These are phyloP conservation scores for Phytophthora tubulina DNA, from an alignment of 352 stramenopile genomes.

Conservation along the genomic window DNA sequence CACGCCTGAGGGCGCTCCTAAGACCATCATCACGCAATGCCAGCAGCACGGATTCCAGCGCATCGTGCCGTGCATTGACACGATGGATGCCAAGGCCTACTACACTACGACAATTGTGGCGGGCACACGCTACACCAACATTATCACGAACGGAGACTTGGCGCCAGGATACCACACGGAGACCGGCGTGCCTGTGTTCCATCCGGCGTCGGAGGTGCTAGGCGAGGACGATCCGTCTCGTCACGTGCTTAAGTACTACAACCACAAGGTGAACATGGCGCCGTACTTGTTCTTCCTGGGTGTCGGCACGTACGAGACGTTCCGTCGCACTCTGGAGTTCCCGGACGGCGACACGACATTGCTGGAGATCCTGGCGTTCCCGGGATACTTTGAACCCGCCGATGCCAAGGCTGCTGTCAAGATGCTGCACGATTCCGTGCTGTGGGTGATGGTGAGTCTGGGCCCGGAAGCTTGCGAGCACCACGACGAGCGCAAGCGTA, in stretches of 20 bases:
- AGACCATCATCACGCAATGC: slow-evolving; percentile 87
- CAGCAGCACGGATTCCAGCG: slow-evolving; percentile 85
- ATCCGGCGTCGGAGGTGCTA: slow-evolving; percentile 61
- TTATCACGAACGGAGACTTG: slow-evolving; percentile 84
- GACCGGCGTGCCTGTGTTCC: slow-evolving; percentile 69
- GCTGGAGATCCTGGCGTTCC: slow-evolving; percentile 78
- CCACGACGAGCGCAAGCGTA: slow-evolving; percentile 74
- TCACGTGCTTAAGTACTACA: slow-evolving; percentile 83
- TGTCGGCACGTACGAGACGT: slow-evolving; percentile 83
- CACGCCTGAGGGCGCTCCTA: slow-evolving; percentile 67
- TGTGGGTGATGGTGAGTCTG: slow-evolving; percentile 80
- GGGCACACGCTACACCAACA: slow-evolving; percentile 81
- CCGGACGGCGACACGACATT: slow-evolving; percentile 78
- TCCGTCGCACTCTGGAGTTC: slow-evolving; percentile 76
- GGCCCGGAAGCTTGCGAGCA: slow-evolving; percentile 76
- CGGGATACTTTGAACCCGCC: slow-evolving; percentile 68
- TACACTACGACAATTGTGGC: slow-evolving; percentile 84
- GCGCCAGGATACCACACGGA: slow-evolving; percentile 71
- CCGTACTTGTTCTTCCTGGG: slow-evolving; percentile 86
- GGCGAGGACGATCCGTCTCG: slow-evolving; percentile 59
- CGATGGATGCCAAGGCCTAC: slow-evolving; percentile 85
- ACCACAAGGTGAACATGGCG: slow-evolving; percentile 88
- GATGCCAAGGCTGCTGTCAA: slow-evolving; percentile 76
- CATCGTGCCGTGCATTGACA: slow-evolving; percentile 83
- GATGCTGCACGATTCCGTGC: slow-evolving; percentile 81